Evolutionary conservation across 208 protist genomes (phyloP), one percentile per base, ranked within the genome.

Genomic region (Lotmaria passim): DNA sequence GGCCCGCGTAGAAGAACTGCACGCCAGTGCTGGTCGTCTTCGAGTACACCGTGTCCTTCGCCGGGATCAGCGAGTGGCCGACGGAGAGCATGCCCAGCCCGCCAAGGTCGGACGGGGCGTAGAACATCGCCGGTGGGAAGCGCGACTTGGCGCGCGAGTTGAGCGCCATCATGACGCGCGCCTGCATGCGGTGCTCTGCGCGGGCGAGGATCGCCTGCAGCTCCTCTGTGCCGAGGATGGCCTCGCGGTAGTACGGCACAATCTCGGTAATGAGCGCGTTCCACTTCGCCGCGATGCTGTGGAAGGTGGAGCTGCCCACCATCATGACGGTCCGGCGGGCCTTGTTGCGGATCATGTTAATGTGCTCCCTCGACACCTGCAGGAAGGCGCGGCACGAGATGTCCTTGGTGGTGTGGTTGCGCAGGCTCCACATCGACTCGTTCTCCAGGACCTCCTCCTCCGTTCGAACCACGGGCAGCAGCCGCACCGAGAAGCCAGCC

Each of bases 181-280:
- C 99, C 92, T 99, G 99, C 87, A 99, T 99, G 78, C 99, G 99
- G 88, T 99, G 99, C 85, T 99, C 99, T 67, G 98, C 99, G 78
- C 98, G 98, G 36, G 99, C 99, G 7, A 99, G 88, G 36, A 99
- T 81, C 58, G 99, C 97, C 34, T 99, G 96, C 64, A 99, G 87
- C 84, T 99, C 97, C 69, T 96, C 91, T 8, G 97, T 98, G 39
- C 98, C 90, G 34, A 99, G 84, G 38, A 99, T 98, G 23, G 99
- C 99, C 87, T 99, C 99, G 70, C 99, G 89, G 87, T 98, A 99
- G 89, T 99, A 99, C 10, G 99, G 99, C 76, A 99, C 99, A 34
- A 99, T 90, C 61, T 99, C 98, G 52, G 99, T 99, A 15, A 99
- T 79, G 14, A 98, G 85, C 17, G 98, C 99, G 83, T 99, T 99